These are phyloP conservation scores for Penicillium pulvis DNA, from an alignment of 495 filamentous ascomycete species.

Conservation along the genomic window DNA sequence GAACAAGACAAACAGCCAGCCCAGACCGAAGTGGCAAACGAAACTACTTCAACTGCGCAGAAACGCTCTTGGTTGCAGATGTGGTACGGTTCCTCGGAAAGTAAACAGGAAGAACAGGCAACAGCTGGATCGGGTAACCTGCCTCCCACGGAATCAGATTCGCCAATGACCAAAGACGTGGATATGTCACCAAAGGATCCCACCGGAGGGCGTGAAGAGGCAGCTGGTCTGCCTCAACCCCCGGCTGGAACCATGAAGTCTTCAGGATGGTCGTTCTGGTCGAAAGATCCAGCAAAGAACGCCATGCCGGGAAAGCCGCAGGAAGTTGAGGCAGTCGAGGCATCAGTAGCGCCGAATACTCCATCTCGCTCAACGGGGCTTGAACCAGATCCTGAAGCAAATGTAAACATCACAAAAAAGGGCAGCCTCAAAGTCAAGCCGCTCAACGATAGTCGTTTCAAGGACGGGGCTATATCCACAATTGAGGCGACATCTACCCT, in stretches of 20 bases:
- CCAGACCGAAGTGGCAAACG: constrained; percentile 21
- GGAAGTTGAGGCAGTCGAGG: constrained; percentile 60
- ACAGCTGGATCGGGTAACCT: constrained; percentile 27
- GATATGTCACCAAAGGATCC: constrained; percentile 25
- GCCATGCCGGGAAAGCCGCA: constrained; percentile 31
- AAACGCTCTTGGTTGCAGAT: constrained; percentile 53
- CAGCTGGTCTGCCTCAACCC: constrained; percentile 39
- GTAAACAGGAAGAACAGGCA: constrained; percentile 33
- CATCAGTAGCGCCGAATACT: constrained; percentile 62
- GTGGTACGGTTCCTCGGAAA: constrained; percentile 42
- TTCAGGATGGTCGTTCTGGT: constrained; percentile 88
- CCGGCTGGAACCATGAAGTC: constrained; percentile 46
- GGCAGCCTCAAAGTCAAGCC: constrained; percentile 44
- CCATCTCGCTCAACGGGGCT: constrained; percentile 13
- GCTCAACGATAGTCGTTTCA: constrained; percentile 39
- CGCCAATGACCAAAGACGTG: constrained; percentile 22
- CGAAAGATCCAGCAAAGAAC: constrained; percentile 60
- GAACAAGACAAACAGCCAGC: constrained; percentile 13
- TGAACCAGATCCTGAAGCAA: constrained; percentile 28
- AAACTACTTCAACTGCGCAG: constrained; percentile 24
- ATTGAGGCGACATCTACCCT: constrained; percentile 40
- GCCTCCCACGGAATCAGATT: constrained; percentile 8
- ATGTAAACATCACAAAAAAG: constrained; percentile 50
- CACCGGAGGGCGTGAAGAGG: constrained; percentile 27
- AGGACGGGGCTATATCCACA: constrained; percentile 37